A percentile compares a stretch with the other conserved stretches of the same genome.
Evolutionary conservation across 2,329 filamentous ascomycete genomes (phyloP).

Genomic region (Endocalyx cinctus): DNA sequence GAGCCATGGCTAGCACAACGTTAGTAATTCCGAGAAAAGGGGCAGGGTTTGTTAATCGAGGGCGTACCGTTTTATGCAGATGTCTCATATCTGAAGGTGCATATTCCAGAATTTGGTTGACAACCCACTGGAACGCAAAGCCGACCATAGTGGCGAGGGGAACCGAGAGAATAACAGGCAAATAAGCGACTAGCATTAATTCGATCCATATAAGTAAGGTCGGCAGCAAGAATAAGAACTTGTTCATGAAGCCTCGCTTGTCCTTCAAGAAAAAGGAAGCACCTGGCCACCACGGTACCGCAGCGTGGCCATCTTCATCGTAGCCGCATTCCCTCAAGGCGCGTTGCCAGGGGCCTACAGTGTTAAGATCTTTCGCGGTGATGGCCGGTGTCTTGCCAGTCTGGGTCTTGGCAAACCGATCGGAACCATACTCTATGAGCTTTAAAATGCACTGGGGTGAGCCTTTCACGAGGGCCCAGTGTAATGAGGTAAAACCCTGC

Average conservation of each 20-base stretch:
- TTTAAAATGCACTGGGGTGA: constrained; percentile 87
- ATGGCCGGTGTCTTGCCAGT: constrained; percentile 86
- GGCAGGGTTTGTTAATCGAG: not conserved
- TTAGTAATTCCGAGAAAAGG: too few species aligned
- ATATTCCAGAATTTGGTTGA: constrained; percentile 72
- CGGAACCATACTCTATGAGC: constrained; percentile 89
- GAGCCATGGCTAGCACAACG: constrained; percentile 68
- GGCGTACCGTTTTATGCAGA: constrained; percentile 78
- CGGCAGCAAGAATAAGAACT: constrained; percentile 87
- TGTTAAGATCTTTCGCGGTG: constrained; percentile 89
- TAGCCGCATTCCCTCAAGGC: constrained; percentile 83
- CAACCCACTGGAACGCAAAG: constrained; percentile 71
- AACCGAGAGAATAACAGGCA: constrained; percentile 71
- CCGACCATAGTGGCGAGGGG: constrained; percentile 63
- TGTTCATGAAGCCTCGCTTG: constrained; percentile 70
- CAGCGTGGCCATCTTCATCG: constrained; percentile 69
- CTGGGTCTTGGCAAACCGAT: constrained; percentile 83
- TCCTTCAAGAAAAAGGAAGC: constrained; percentile 72
- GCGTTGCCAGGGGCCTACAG: constrained; percentile 72
- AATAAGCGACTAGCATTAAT: constrained; percentile 66
- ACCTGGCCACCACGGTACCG: constrained; percentile 65
- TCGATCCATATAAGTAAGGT: constrained; percentile 70
- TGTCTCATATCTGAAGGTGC: constrained; percentile 84
- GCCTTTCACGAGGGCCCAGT: constrained; percentile 95
- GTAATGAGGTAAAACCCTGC: constrained; percentile 87